A percentile compares a stretch with the other conserved stretches of the same genome.
These are phyloP conservation scores for Solanum rostratum DNA, from an alignment of 257 asterid genomes.

Conservation along the genomic window DNA sequence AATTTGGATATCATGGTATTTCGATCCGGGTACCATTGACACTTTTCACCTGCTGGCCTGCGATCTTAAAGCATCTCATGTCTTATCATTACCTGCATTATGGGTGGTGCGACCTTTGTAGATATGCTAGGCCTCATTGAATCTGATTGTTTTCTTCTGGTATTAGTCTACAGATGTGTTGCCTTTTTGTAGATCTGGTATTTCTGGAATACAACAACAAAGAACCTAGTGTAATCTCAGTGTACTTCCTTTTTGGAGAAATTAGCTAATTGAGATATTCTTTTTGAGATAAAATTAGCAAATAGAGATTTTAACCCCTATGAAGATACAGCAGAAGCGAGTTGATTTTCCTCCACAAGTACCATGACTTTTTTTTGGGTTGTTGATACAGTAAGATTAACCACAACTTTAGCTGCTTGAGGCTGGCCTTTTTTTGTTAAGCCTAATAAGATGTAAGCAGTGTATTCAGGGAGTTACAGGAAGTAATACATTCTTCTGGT, in stretches of 20 bases:
- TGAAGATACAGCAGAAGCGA: not conserved
- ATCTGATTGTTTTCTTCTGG: not conserved
- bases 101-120: not conserved
- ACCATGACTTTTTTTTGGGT: not conserved
- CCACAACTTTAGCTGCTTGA: not conserved
- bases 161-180: not conserved
- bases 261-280: not conserved
- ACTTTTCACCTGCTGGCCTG: not conserved
- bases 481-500: not conserved
- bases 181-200: not conserved
- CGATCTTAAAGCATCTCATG: not conserved
- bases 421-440: not conserved
- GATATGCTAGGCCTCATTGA: not conserved
- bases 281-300: not conserved
- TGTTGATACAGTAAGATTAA: not conserved
- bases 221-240: not conserved
- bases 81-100: not conserved
- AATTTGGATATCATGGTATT: not conserved
- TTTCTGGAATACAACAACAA: not conserved
- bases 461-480: not conserved
- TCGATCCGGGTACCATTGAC: not conserved
- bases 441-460: not conserved
- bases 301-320: not conserved
- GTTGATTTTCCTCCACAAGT: not conserved
- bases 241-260: not conserved